Evolutionary conservation across 2,329 filamentous ascomycete genomes (phyloP).

Genomic region (Juglanconis oblonga): DNA sequence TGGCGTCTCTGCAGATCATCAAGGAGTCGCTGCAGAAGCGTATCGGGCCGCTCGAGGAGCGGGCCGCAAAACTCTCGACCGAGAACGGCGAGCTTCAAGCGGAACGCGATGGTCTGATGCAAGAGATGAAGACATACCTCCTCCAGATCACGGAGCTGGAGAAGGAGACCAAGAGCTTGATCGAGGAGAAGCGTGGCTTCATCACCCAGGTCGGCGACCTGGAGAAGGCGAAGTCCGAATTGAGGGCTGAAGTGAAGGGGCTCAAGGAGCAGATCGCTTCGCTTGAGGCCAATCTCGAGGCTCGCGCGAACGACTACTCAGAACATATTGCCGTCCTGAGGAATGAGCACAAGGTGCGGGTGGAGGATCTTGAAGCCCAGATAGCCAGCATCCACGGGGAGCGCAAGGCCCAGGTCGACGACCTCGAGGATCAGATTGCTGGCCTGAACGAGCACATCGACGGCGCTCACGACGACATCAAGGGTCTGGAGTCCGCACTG

Average conservation of each 20-base stretch:
- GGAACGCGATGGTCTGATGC: slow-evolving; percentile 13
- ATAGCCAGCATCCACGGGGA: slow-evolving; percentile 2
- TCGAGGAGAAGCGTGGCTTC: slow-evolving; percentile 15
- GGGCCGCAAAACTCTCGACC: slow-evolving; percentile 16
- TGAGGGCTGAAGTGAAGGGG: slow-evolving; percentile 2
- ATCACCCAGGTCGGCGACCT: slow-evolving; percentile 17
- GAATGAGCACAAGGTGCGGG: slow-evolving; percentile 10
- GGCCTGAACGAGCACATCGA: slow-evolving; percentile 13
- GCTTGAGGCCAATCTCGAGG: slow-evolving; percentile 7
- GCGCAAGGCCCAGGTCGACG: slow-evolving; percentile 7
- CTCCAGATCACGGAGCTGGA: slow-evolving; percentile 20
- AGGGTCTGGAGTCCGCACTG: not conserved
- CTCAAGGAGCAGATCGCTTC: slow-evolving; percentile 8
- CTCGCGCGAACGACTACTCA: slow-evolving; percentile 9
- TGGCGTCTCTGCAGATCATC: slow-evolving; percentile 22
- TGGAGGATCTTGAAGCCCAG: slow-evolving; percentile 9
- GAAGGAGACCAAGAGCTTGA: slow-evolving; percentile 16
- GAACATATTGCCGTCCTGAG: slow-evolving; percentile 11
- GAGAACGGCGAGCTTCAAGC: slow-evolving; percentile 12
- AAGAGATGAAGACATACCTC: slow-evolving; percentile 15
- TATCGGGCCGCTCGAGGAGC: slow-evolving; percentile 20
- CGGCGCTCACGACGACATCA: slow-evolving; percentile 6
- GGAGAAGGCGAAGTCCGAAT: slow-evolving; percentile 13
- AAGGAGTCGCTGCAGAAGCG: slow-evolving; percentile 18
- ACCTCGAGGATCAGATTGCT: slow-evolving; percentile 12